These are phyloP conservation scores for Penicillium sclerotigenum DNA, from an alignment of 2,329 filamentous ascomycete genomes.

Conservation along the genomic window DNA sequence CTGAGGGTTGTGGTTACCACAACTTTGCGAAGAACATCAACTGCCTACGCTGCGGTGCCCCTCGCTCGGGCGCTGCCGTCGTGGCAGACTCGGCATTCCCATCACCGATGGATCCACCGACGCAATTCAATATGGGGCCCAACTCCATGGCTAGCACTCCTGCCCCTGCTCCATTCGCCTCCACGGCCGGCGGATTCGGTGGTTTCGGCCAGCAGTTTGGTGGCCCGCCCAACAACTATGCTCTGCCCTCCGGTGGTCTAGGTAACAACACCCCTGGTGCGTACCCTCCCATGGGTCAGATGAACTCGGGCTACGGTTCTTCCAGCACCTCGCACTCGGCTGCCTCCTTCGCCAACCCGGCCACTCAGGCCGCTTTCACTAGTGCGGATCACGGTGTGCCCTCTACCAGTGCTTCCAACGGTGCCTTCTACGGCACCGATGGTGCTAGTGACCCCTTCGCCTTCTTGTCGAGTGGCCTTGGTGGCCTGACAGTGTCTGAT, in stretches of 20 bases:
- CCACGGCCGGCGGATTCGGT: constrained; percentile 65
- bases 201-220: constrained; percentile 76
- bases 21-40: constrained; percentile 99
- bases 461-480: constrained; percentile 60
- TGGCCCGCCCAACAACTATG: constrained; percentile 77
- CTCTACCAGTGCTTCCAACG: constrained; percentile 72
- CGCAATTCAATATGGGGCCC: constrained; percentile 79
- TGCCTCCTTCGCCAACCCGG: constrained; percentile 86
- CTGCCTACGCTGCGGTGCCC: constrained; percentile 92
- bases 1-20: constrained; percentile 95
- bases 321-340: constrained; percentile 76
- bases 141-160: constrained; percentile 82
- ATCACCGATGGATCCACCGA: constrained; percentile 81
- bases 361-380: constrained; percentile 91
- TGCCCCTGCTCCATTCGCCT: constrained; percentile 72
- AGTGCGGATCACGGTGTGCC: constrained; percentile 78
- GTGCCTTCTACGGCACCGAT: constrained; percentile 62
- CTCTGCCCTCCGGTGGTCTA: constrained; percentile 73
- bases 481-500: constrained; percentile 55
- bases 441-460: constrained; percentile 60
- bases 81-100: constrained; percentile 92
- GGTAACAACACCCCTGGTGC: constrained; percentile 68
- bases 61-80: constrained; percentile 87
- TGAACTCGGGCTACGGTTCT: constrained; percentile 78
- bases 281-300: constrained; percentile 64